Conservation (phyloP, 257 asterid genomes). For the Phtheirospermum japonicum region DNA sequence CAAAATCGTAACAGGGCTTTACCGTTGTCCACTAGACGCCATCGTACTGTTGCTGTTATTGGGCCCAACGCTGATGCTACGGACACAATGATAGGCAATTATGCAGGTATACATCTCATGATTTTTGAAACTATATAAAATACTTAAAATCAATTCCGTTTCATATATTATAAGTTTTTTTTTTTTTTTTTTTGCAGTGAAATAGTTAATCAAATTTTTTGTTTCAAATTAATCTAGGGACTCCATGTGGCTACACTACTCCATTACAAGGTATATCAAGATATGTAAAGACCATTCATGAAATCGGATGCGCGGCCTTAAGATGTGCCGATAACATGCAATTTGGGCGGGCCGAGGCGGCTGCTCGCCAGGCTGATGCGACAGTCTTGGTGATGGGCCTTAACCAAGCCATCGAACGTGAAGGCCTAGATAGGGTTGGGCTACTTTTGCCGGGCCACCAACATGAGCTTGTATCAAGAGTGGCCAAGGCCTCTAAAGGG, state of each 20-base stretch:
- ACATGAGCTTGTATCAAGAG: constrained; percentile 78
- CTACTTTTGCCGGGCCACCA: constrained; percentile 83
- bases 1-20: constrained; percentile 60
- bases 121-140: neutral
- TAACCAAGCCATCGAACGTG: constrained; percentile 68
- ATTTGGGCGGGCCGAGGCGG: constrained; percentile 65
- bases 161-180: no score
- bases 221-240: constrained; percentile 35
- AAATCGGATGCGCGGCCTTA: constrained; percentile 51
- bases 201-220: neutral
- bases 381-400: constrained; percentile 76
- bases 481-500: constrained; percentile 76
- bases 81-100: constrained; percentile 81
- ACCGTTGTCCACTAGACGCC: constrained; percentile 53
- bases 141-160: no score
- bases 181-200: neutral
- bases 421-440: constrained; percentile 55
- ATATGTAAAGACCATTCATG: constrained; percentile 60
- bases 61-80: constrained; percentile 93
- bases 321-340: constrained; percentile 40
- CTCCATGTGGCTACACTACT: constrained; percentile 63
- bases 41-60: constrained; percentile 61
- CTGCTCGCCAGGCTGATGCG: constrained; percentile 70
- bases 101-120: constrained; percentile 53
- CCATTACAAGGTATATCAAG: constrained; percentile 76